A percentile compares a stretch with the other conserved stretches of the same genome.
Conservation (phyloP, 228 moss, liverwort and hornwort genomes). For the Sphagnum magellanicum region DNA sequence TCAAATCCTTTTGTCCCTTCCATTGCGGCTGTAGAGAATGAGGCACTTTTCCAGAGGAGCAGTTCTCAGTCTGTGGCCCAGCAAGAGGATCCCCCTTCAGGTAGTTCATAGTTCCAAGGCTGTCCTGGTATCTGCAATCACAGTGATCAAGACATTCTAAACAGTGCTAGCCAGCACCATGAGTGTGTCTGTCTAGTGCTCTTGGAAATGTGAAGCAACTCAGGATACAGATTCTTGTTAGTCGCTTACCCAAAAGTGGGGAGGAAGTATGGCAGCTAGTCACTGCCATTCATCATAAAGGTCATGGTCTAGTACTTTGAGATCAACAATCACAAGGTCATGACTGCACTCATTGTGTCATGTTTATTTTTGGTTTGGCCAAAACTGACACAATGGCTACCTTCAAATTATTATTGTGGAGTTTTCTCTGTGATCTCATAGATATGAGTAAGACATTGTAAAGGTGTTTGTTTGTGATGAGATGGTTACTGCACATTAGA, state of each 20-base stretch:
- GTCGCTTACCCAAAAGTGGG: neutral
- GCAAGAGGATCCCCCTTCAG: conserved; percentile 8
- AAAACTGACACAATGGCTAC: no score
- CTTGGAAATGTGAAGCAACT: neutral
- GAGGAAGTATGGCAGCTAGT: neutral
- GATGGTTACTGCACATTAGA: no score
- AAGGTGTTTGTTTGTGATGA: no score
- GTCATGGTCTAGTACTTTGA: neutral
- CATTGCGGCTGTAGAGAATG: conserved; percentile 22
- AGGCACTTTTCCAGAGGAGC: conserved; percentile 9
- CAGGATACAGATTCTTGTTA: neutral
- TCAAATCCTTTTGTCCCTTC: conserved; percentile 15
- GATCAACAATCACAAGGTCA: no score
- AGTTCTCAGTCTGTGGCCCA: conserved; percentile 6
- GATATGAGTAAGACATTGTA: no score
- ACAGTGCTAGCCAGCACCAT: neutral
- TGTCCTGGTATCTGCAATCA: neutral
- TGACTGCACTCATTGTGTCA: no score
- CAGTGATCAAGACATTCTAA: neutral
- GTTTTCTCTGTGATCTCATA: no score
- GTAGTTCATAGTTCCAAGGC: neutral
- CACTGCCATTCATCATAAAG: neutral
- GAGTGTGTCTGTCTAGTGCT: neutral
- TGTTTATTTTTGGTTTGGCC: no score
- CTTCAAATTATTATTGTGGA: no score